Conservation (phyloP, 78 protist species). For the Pelomyxa schiedti region DNA sequence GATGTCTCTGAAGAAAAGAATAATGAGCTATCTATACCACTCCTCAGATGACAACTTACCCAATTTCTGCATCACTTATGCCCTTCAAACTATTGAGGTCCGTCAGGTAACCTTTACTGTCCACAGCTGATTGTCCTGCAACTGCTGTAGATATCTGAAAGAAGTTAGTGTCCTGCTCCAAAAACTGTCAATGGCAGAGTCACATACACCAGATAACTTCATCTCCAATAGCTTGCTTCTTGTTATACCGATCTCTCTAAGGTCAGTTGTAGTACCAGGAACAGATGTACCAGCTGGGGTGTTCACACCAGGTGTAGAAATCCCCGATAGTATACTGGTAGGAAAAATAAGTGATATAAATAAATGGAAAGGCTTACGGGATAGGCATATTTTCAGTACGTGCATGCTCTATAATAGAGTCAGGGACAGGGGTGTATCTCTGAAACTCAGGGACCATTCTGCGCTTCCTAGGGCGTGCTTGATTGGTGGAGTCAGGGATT, state of each 20-base stretch:
- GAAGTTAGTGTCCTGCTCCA: neutral
- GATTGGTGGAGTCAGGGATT: constrained; percentile 49
- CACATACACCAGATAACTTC: constrained; percentile 30
- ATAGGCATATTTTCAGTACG: constrained; percentile 32
- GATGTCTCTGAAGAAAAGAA: constrained; percentile 41
- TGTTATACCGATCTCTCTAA: constrained; percentile 68
- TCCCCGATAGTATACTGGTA: neutral
- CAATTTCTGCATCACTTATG: constrained; percentile 32
- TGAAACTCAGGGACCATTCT: neutral
- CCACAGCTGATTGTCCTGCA: constrained; percentile 84
- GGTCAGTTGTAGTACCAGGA: constrained; percentile 43
- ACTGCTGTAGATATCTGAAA: constrained; percentile 61
- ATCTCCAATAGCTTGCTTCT: constrained; percentile 47
- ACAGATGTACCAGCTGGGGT: neutral
- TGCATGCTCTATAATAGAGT: constrained; percentile 29
- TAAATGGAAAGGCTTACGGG: neutral
- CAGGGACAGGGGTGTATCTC: constrained; percentile 55
- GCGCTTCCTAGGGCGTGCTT: neutral
- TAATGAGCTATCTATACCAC: too few relatives aligned
- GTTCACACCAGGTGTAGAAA: neutral
- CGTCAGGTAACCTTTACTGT: constrained; percentile 85
- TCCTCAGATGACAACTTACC: constrained; percentile 1
- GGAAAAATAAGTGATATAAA: neutral
- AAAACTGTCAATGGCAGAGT: neutral
- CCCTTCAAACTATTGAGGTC: constrained; percentile 39